A percentile compares a stretch with the other conserved stretches of the same genome.
These are phyloP conservation scores for Suillus alpinus DNA, from an alignment of 768 basidiomycete species.

Conservation along the genomic window DNA sequence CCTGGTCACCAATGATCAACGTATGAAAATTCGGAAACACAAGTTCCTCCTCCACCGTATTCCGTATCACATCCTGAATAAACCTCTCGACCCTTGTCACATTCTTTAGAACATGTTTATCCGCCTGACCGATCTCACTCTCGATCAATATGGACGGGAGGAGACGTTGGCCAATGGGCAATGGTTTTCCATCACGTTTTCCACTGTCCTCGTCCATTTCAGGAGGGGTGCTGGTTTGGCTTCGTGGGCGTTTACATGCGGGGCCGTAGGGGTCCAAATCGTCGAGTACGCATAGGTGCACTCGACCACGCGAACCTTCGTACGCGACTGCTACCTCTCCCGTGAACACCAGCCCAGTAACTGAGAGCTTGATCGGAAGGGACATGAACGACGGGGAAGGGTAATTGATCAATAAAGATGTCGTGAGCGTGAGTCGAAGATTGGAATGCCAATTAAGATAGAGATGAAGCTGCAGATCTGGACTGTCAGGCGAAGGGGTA, in stretches of 20 bases:
- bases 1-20: constrained; percentile 47
- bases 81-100: constrained; percentile 94
- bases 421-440: constrained; percentile 83
- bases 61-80: constrained; percentile 93
- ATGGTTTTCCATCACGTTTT: constrained; percentile 55
- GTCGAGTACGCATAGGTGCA: constrained; percentile 89
- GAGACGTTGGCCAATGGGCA: constrained; percentile 79
- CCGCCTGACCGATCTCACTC: constrained; percentile 93
- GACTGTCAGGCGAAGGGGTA: constrained; percentile 33
- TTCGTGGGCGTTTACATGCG: constrained; percentile 51
- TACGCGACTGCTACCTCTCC: constrained; percentile 91
- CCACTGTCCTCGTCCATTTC: constrained; percentile 61
- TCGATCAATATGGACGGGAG: constrained; percentile 89
- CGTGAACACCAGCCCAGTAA: constrained; percentile 83
- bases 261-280: constrained; percentile 85
- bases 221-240: constrained; percentile 50
- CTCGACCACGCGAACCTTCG: constrained; percentile 74
- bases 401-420: constrained; percentile 94
- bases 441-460: constrained; percentile 85
- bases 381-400: constrained; percentile 97
- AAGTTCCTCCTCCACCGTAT: constrained; percentile 92
- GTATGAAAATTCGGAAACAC: constrained; percentile 98
- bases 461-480: constrained; percentile 88
- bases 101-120: constrained; percentile 94
- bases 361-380: constrained; percentile 89